Evolutionary conservation across 306 rosid genomes (phyloP), one percentile per base, ranked within the genome.

Genomic region (Neltuma alba): DNA sequence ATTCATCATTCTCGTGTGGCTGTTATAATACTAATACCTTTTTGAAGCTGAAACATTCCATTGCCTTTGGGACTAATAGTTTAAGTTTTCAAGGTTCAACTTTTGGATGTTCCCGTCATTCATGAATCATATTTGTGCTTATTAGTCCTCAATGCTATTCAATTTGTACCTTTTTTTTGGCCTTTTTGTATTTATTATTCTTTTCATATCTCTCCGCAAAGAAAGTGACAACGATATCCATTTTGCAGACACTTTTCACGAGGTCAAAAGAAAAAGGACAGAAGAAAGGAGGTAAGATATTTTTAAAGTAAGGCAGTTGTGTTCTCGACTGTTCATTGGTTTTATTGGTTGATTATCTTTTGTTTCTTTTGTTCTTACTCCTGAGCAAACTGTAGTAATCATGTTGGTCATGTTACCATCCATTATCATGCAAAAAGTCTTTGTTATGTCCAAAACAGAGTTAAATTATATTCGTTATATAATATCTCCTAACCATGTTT

Each of bases 181-280:
- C 54, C 55, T 4, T 74, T 55, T 5, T 30, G 38, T 37, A 69
- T 81, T 33, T 52, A 45, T 7, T 68, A 48, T 40, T 61, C 45
- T 63, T 85, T 25, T 44, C 7, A 31, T 58, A 55, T 69, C n/a
- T 41, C 5, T 57, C 76, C 36, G 60, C 48, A 21, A 23, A 30
- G 69, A 72, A 74, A 74, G 33, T 79, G 70, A 71, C 76, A 60
- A 25, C 9, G 68, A 55, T 14, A 27, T 36, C 33, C 75, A 76
- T 78, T 82, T 62, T 55, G 70, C 88, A 92, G 92, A 90, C 81
- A 62, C 93, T 45, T 89, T 86, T 80, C 94, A 85, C 50, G 94
- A 87, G 89, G 94, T 91, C 77, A 91, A 88, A 85, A 85, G 94
- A 78, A 91, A 88, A 91, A 85, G 45, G 92, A 85, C 78, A 91